phyloP scores from a whole-genome alignment of 371 early-diverging fungal species.

The Mortierella sp. region DNA sequence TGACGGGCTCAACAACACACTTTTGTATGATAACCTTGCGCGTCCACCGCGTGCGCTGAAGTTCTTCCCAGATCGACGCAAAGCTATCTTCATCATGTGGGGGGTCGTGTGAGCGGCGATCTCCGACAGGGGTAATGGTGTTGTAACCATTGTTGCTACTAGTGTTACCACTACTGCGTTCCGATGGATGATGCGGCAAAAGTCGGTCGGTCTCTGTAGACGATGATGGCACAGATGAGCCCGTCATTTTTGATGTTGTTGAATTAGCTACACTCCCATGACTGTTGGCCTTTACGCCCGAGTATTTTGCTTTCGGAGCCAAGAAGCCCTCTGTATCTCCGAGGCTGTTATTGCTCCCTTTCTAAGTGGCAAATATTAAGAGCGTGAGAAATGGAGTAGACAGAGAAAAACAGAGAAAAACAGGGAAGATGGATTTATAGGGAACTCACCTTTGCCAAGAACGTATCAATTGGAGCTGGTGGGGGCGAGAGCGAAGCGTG shows the following conservation, averaged over 20 bases:
- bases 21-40: conserved; percentile 41
- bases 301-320: conserved; percentile 14
- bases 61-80: conserved; percentile 28
- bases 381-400: not conserved
- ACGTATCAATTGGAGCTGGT: conserved; percentile 26
- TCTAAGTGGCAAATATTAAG: not conserved
- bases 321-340: conserved; percentile 3
- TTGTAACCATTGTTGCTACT: conserved; percentile 15
- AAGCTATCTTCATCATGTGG: conserved; percentile 24
- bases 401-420: not conserved
- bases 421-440: not conserved
- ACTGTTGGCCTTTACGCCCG: conserved; percentile 10
- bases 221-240: conserved; percentile 21
- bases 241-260: conserved; percentile 10
- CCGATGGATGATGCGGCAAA: conserved; percentile 27
- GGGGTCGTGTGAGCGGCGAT: conserved; percentile 9
- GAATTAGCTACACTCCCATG: conserved; percentile 7
- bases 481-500: conserved; percentile 13
- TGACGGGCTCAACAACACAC: conserved; percentile 65
- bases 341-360: conserved; percentile 7
- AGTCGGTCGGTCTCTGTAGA: conserved; percentile 41
- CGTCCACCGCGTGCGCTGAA: conserved; percentile 42
- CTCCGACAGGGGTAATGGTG: conserved; percentile 15
- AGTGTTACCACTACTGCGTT: not conserved
- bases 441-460: conserved; percentile 10